Percentiles rank a stretch among this genome's conserved stretches.
These are phyloP conservation scores for Chlorella sorokiniana DNA, from an alignment of 139 green algal species.

Conservation along the genomic window DNA sequence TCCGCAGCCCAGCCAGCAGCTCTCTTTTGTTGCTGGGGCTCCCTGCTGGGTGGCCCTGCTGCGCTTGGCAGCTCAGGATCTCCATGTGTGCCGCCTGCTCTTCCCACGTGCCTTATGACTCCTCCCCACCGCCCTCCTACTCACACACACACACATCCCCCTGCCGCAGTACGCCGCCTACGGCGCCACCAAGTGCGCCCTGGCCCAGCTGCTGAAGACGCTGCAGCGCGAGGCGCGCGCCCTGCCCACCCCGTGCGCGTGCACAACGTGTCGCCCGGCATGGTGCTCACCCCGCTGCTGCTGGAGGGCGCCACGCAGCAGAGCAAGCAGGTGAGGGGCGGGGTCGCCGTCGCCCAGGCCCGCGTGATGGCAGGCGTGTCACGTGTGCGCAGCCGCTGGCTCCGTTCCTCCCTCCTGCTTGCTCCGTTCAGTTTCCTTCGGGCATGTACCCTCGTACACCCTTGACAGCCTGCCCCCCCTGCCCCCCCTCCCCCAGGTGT, in stretches of 20 bases:
- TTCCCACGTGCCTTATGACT: background rate
- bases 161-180: conserved; percentile 75
- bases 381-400: background rate
- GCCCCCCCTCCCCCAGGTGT: conserved; percentile 53
- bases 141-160: no score
- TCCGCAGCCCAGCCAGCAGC: no score
- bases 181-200: conserved; percentile 83
- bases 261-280: conserved; percentile 81
- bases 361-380: no score
- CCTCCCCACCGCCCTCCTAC: background rate
- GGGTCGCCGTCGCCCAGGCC: background rate
- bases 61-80: background rate
- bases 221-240: conserved; percentile 58
- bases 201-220: conserved; percentile 73
- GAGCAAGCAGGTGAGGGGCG: conserved; percentile 61
- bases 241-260: conserved; percentile 48
- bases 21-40: no score
- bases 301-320: conserved; percentile 68
- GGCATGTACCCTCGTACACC: background rate
- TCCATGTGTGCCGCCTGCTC: background rate
- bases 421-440: no score
- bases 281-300: conserved; percentile 92
- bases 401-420: no score
- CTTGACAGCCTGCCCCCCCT: background rate
- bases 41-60: no score